Percentiles rank a stretch among this genome's conserved stretches.
Evolutionary conservation across 495 filamentous ascomycete genomes (phyloP).

Genomic region (Penicillium antarcticum): DNA sequence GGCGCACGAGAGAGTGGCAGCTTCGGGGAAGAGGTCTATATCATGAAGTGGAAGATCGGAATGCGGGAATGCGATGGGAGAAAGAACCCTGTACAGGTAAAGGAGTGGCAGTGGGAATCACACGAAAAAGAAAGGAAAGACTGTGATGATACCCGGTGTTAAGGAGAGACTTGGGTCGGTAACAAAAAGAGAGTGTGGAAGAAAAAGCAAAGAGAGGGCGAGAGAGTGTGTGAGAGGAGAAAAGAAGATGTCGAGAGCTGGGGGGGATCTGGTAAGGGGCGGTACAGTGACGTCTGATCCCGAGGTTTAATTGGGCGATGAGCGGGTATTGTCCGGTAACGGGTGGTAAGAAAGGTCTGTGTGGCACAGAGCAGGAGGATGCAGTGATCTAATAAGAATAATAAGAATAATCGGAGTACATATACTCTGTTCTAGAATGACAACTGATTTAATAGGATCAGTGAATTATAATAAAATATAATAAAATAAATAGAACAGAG

Average conservation of each 20-base stretch:
- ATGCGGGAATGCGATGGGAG: slow-evolving; percentile 6
- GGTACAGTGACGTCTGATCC: neutral
- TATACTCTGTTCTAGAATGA: slow-evolving; percentile 1
- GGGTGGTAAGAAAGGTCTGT: slow-evolving; percentile 11
- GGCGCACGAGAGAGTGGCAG: slow-evolving; percentile 11
- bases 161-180: slow-evolving; percentile 21
- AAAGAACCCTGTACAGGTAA: slow-evolving; percentile 13
- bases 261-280: slow-evolving; percentile 9
- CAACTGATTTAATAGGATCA: neutral
- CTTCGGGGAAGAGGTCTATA: slow-evolving; percentile 14
- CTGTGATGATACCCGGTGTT: slow-evolving; percentile 12
- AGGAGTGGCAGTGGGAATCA: slow-evolving; percentile 6
- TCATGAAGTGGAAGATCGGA: slow-evolving; percentile 18
- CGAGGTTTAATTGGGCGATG: neutral
- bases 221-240: slow-evolving; percentile 14
- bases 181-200: slow-evolving; percentile 12
- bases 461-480: slow-evolving; percentile 6
- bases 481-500: slow-evolving; percentile 1
- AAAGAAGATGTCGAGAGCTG: slow-evolving; percentile 15
- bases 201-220: slow-evolving; percentile 14
- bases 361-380: slow-evolving; percentile 1
- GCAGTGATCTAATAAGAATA: slow-evolving; percentile 7
- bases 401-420: no score
- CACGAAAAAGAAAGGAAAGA: slow-evolving; percentile 16
- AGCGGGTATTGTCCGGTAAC: slow-evolving; percentile 5